Percentiles rank a stretch among this genome's conserved stretches.
These are phyloP conservation scores for Lathyrus aphaca DNA, from an alignment of 306 rosid species.

Conservation along the genomic window DNA sequence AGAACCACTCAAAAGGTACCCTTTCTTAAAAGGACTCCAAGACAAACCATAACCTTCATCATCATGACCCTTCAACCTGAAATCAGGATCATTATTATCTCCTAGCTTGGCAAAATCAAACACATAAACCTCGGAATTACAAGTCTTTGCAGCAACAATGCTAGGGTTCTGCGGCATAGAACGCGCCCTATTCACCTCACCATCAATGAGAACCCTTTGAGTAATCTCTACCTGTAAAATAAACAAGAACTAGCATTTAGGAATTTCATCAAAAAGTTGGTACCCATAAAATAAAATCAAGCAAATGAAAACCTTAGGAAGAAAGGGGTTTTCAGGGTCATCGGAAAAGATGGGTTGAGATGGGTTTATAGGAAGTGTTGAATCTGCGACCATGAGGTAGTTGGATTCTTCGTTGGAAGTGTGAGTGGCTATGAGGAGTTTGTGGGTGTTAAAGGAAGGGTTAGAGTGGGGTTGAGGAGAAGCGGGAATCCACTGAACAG, in stretches of 20 bases:
- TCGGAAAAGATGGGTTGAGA: conserved; percentile 40
- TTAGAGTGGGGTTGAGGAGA: conserved; percentile 50
- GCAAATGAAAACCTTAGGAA: conserved; percentile 62
- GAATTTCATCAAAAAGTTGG: conserved; percentile 52
- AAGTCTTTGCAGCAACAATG: conserved; percentile 76
- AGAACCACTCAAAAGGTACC: conserved; percentile 82
- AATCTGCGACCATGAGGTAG: conserved; percentile 75
- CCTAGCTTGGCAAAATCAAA: conserved; percentile 55
- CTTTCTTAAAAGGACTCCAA: conserved; percentile 78
- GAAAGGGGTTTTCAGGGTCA: conserved; percentile 41
- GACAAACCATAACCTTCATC: conserved; percentile 91
- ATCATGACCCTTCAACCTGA: conserved; percentile 91
- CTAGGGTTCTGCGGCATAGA: conserved; percentile 78
- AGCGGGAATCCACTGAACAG: conserved; percentile 63
- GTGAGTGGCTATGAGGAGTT: conserved; percentile 82
- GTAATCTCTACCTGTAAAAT: conserved; percentile 62
- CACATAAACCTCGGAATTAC: conserved; percentile 78
- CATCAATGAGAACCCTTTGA: conserved; percentile 70
- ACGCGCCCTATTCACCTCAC: conserved; percentile 93
- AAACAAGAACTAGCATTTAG: background rate
- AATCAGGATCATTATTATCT: conserved; percentile 64
- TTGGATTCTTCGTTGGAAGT: conserved; percentile 69
- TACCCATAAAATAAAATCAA: background rate
- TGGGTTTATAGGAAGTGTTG: conserved; percentile 51
- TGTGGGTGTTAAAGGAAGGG: conserved; percentile 65